These are phyloP conservation scores for Sporothrix protearum DNA, from an alignment of 2,329 filamentous ascomycete genomes.

Conservation along the genomic window DNA sequence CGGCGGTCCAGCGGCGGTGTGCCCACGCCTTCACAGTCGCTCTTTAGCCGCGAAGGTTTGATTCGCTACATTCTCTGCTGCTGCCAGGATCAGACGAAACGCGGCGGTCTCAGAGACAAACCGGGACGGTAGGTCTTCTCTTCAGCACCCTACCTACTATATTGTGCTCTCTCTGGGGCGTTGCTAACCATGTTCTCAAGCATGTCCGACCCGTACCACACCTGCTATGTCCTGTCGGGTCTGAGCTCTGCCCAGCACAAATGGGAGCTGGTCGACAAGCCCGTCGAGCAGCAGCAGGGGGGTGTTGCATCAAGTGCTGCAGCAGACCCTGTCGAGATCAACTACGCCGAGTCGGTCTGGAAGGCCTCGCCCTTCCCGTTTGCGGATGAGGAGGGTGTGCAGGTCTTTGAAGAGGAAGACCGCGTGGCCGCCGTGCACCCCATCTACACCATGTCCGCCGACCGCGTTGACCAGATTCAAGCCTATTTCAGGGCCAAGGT, in stretches of 20 bases:
- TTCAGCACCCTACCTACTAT: conserved; percentile 16
- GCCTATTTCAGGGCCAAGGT: conserved; percentile 60
- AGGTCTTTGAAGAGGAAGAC: conserved; percentile 69
- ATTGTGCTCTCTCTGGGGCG: conserved; percentile 12
- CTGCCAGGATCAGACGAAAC: conserved; percentile 68
- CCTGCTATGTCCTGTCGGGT: conserved; percentile 84
- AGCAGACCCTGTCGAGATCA: conserved; percentile 27
- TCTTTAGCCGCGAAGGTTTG: conserved; percentile 81
- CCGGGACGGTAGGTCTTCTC: conserved; percentile 68
- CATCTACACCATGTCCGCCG: conserved; percentile 77
- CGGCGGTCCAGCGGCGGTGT: conserved; percentile 35
- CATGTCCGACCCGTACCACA: conserved; percentile 82
- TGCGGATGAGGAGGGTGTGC: conserved; percentile 49
- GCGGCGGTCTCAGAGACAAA: conserved; percentile 88
- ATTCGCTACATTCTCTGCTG: conserved; percentile 87
- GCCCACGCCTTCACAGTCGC: conserved; percentile 40
- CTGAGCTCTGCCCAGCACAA: conserved; percentile 77
- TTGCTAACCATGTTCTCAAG: conserved; percentile 40
- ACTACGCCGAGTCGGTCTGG: conserved; percentile 35
- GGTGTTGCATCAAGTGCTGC: conserved; percentile 28
- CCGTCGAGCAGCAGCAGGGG: conserved; percentile 31
- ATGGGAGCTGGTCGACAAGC: conserved; percentile 44
- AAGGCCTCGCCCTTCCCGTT: conserved; percentile 48
- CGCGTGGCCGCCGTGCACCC: conserved; percentile 71
- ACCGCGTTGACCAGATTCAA: conserved; percentile 61